Percentiles rank a stretch among this genome's conserved stretches.
phyloP scores from a whole-genome alignment of 2,329 filamentous ascomycete species.

The Ramularia collo-cygni region DNA sequence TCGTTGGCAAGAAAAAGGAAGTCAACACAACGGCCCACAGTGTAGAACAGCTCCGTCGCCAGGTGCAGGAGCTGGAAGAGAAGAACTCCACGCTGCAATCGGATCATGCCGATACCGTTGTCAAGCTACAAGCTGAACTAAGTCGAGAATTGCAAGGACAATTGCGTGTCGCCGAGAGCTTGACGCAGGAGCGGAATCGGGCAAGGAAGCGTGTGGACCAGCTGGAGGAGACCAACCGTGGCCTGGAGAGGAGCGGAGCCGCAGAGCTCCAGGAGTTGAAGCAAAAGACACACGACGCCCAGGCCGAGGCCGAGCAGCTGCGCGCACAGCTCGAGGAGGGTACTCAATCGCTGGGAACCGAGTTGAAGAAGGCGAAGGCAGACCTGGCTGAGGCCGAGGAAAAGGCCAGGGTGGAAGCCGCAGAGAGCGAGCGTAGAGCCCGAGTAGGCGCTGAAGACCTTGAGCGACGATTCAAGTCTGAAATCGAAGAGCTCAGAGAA shows the following conservation, averaged over 20 bases:
- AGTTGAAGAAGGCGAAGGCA: not conserved
- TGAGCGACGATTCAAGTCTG: not conserved
- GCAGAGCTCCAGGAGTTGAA: not conserved
- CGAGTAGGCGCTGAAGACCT: not conserved
- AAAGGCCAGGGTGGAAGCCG: not conserved
- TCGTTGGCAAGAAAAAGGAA: conserved; percentile 1
- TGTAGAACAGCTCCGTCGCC: not conserved
- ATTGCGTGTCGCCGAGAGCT: conserved; percentile 5
- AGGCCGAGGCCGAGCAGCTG: not conserved
- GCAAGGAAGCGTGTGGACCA: conserved; percentile 4
- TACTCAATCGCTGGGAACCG: conserved; percentile 1
- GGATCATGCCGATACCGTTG: not conserved
- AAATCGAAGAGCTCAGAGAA: not conserved
- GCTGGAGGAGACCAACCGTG: conserved; percentile 1
- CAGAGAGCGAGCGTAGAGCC: not conserved
- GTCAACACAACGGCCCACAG: conserved; percentile 1
- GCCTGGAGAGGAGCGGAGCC: too few species aligned
- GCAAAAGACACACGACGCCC: not conserved
- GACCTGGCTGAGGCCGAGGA: not conserved
- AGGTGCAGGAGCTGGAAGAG: conserved; percentile 1
- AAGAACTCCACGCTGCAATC: conserved; percentile 2
- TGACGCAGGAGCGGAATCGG: conserved; percentile 7
- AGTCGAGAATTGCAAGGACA: conserved; percentile 7
- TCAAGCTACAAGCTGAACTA: conserved; percentile 3
- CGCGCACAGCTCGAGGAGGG: not conserved